phyloP scores from a whole-genome alignment of 805 yeast genomes.

The Grigorovia jiainica region DNA sequence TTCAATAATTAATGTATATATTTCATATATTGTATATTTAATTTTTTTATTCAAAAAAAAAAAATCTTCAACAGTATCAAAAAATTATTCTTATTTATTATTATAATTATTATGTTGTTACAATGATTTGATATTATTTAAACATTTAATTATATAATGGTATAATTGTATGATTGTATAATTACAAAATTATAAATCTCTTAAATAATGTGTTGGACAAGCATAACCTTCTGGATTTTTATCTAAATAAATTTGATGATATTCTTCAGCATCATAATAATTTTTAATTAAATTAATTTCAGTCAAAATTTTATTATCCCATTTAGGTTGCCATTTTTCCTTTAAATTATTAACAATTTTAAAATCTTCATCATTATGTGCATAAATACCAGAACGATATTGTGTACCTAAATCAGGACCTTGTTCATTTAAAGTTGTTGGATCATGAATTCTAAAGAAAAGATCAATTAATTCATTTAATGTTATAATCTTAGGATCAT shows the following conservation, averaged over 20 bases:
- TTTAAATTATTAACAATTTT: slow-evolving; percentile 37
- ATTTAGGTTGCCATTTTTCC: slow-evolving; percentile 54
- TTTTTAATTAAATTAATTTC: slow-evolving; percentile 52
- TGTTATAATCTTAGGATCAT: slow-evolving; percentile 56
- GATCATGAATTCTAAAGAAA: slow-evolving; percentile 90
- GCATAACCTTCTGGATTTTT: slow-evolving; percentile 82
- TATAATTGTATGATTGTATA: too few species aligned
- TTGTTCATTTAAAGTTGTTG: slow-evolving; percentile 73
- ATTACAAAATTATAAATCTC: slow-evolving; percentile 37
- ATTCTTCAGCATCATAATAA: slow-evolving; percentile 93
- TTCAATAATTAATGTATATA: neutral
- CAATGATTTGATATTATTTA: neutral
- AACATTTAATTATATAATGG: slow-evolving; percentile 1
- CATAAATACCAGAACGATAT: slow-evolving; percentile 75
- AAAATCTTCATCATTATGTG: slow-evolving; percentile 41
- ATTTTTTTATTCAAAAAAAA: slow-evolving; percentile 1
- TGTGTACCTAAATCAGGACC: slow-evolving; percentile 89
- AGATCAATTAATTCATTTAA: slow-evolving; percentile 62
- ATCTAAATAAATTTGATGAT: slow-evolving; percentile 75
- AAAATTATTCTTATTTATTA: neutral
- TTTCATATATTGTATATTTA: neutral
- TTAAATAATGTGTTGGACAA: slow-evolving; percentile 79
- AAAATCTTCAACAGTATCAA: slow-evolving; percentile 11
- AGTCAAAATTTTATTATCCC: slow-evolving; percentile 64
- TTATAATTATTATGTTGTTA: too few species aligned